These are phyloP conservation scores for Panicum miliaceum DNA, from an alignment of 176 grass and related monocot species.

Conservation along the genomic window DNA sequence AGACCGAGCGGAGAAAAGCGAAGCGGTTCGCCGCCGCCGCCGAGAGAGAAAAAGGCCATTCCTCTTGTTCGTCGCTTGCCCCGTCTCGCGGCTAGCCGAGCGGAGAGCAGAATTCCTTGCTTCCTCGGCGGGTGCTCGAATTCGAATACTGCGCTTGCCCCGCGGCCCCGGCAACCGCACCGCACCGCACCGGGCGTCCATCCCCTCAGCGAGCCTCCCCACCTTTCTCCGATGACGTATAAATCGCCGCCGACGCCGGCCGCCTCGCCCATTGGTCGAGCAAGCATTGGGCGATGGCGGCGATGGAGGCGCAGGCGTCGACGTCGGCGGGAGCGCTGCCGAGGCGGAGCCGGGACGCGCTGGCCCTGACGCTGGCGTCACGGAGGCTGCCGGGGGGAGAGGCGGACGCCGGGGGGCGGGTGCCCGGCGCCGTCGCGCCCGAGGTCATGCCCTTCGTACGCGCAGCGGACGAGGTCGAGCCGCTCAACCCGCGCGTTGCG, in stretches of 20 bases:
- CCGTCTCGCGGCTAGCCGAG: conserved; percentile 5
- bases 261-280: background rate
- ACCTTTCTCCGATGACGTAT: conserved; percentile 31
- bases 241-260: conserved; percentile 32
- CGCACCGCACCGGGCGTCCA: background rate
- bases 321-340: conserved; percentile 12
- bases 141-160: conserved; percentile 42
- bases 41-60: background rate
- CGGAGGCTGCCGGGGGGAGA: conserved; percentile 48
- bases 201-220: background rate
- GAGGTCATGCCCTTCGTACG: conserved; percentile 58
- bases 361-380: conserved; percentile 47
- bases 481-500: conserved; percentile 43
- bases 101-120: conserved; percentile 44
- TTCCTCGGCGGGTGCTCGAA: conserved; percentile 37
- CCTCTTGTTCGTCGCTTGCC: background rate
- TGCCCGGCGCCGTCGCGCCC: conserved; percentile 51
- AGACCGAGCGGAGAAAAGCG: background rate
- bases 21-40: background rate
- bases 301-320: background rate
- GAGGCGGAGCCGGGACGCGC: conserved; percentile 38
- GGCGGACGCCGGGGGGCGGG: conserved; percentile 40
- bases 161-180: conserved; percentile 36
- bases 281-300: background rate
- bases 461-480: conserved; percentile 59